Conservation (phyloP, 129 eudicot species). For the Flaveria robusta region DNA sequence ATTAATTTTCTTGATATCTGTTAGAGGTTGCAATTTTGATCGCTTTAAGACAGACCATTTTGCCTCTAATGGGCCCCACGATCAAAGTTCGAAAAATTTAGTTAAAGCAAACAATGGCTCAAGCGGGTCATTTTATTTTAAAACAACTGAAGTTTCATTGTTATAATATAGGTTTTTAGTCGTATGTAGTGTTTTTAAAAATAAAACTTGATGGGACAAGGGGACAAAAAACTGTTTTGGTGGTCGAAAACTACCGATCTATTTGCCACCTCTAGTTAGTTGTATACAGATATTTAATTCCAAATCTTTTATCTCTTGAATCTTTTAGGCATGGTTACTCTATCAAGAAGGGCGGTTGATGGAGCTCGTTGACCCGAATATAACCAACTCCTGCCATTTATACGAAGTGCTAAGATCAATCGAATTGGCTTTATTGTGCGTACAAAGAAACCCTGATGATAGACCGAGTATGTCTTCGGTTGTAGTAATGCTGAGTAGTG, state of each 20-base stretch:
- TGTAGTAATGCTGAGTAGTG: conserved; percentile 44
- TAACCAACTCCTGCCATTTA: conserved; percentile 31
- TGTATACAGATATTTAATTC: not conserved
- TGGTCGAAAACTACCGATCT: not conserved
- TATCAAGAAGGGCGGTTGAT: conserved; percentile 42
- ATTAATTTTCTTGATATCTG: too few species aligned
- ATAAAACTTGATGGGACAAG: too few species aligned
- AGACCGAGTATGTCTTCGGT: conserved; percentile 56
- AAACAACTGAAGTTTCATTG: too few species aligned
- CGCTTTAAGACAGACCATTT: too few species aligned
- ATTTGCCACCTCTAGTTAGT: not conserved
- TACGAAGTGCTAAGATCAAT: conserved; percentile 45
- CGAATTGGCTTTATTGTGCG: conserved; percentile 49
- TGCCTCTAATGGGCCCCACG: too few species aligned
- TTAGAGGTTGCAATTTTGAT: too few species aligned
- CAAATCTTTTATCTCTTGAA: not conserved
- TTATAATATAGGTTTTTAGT: too few species aligned
- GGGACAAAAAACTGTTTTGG: too few species aligned
- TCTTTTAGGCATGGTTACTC: conserved; percentile 51
- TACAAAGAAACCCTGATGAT: conserved; percentile 48
- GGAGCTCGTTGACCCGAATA: conserved; percentile 39
- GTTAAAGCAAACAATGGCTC: too few species aligned
- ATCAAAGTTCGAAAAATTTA: too few species aligned
- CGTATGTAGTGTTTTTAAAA: too few species aligned
- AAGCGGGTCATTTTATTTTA: too few species aligned